phyloP scores from a whole-genome alignment of 1,139 yeast species.

The Spencermartinsiella ligniputridi region DNA sequence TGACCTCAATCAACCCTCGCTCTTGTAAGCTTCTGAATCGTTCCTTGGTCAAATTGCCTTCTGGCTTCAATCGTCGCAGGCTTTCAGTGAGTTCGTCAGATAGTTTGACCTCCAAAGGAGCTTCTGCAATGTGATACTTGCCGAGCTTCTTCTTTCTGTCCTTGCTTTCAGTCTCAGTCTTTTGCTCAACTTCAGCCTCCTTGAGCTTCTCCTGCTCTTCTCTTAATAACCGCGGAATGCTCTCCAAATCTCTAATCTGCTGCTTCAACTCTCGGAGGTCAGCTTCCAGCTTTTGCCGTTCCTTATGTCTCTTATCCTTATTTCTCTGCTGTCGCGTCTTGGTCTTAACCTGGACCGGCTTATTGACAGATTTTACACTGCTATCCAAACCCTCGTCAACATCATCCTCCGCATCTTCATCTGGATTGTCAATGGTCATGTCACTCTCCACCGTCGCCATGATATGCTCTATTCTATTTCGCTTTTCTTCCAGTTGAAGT shows the following conservation, averaged over 20 bases:
- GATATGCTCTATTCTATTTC: constrained; percentile 57
- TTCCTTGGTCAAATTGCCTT: constrained; percentile 82
- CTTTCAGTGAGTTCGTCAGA: constrained; percentile 87
- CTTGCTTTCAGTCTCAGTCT: constrained; percentile 23
- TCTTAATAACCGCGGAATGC: constrained; percentile 31
- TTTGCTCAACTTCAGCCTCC: constrained; percentile 4
- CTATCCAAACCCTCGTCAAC: constrained; percentile 32
- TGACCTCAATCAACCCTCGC: constrained; percentile 79
- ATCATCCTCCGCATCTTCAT: constrained; percentile 33
- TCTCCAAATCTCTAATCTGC: constrained; percentile 49
- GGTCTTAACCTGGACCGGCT: constrained; percentile 62
- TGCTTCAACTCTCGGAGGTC: constrained; percentile 60
- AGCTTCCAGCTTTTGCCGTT: constrained; percentile 50
- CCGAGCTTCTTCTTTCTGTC: constrained; percentile 31
- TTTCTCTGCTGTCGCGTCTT: constrained; percentile 79
- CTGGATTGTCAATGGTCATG: constrained; percentile 44
- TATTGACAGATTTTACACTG: constrained; percentile 58
- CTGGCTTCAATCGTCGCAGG: constrained; percentile 79
- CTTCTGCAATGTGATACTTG: constrained; percentile 57
- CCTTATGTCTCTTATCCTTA: constrained; percentile 60
- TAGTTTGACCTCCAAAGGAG: constrained; percentile 77
- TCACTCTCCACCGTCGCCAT: constrained; percentile 49
- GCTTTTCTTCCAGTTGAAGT: constrained; percentile 53
- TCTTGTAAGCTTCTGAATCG: constrained; percentile 78
- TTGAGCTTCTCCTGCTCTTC: constrained; percentile 21